Conservation (phyloP, 2,329 filamentous ascomycete species). For the Verticillium alfalfae region DNA sequence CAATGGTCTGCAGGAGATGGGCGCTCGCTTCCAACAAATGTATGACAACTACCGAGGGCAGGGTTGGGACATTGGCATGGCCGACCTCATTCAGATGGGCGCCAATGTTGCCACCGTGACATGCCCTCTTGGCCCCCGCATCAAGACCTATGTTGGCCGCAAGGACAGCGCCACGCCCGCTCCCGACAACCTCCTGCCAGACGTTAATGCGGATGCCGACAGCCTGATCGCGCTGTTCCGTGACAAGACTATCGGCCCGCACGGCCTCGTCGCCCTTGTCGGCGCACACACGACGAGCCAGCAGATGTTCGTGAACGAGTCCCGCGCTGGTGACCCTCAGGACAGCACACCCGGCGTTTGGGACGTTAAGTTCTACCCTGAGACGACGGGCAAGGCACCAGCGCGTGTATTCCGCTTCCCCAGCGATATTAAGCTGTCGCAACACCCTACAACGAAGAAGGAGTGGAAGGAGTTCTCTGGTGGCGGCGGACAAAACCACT, state of each 20-base stretch:
- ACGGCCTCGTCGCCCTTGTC: constrained; percentile 46
- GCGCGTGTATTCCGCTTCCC: constrained; percentile 33
- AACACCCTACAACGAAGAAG: constrained; percentile 25
- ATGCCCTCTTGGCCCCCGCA: constrained; percentile 38
- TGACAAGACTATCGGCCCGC: constrained; percentile 46
- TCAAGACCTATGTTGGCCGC: constrained; percentile 46
- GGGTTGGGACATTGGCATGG: constrained; percentile 35
- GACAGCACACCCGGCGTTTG: constrained; percentile 48
- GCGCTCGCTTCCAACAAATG: constrained; percentile 28
- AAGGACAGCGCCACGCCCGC: constrained; percentile 33
- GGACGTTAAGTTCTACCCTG: constrained; percentile 46
- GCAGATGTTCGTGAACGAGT: constrained; percentile 36
- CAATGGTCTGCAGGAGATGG: constrained; percentile 39
- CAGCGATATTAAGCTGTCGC: constrained; percentile 33
- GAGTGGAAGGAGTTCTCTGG: constrained; percentile 32
- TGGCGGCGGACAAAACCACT: constrained; percentile 25
- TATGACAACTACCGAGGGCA: constrained; percentile 28
- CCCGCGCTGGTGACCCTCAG: constrained; percentile 36
- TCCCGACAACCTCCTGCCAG: constrained; percentile 36
- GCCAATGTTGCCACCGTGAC: constrained; percentile 43
- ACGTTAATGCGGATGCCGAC: constrained; percentile 32
- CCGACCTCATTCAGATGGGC: constrained; percentile 51
- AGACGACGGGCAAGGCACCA: constrained; percentile 26
- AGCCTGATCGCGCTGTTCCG: constrained; percentile 42
- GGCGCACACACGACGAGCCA: constrained; percentile 49